Evolutionary conservation across 164 flowering plant genomes (phyloP).

Genomic region (Nelumbo lutea): DNA sequence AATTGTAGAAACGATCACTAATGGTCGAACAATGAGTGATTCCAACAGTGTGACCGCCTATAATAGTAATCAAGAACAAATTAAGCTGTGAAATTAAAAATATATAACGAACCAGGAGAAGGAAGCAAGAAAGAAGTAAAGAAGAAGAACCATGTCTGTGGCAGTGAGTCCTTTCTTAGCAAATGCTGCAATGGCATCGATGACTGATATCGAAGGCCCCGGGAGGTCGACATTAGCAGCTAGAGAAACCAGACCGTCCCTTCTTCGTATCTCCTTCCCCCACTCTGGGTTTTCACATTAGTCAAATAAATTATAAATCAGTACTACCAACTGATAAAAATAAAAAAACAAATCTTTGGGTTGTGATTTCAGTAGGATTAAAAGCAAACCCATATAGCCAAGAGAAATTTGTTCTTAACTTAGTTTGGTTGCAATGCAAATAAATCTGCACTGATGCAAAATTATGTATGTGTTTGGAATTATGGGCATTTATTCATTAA

Average conservation of each 20-base stretch:
- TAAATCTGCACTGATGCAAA: too few relatives aligned
- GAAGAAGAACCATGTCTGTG: conserved; percentile 38
- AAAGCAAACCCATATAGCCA: too few relatives aligned
- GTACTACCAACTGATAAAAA: not conserved
- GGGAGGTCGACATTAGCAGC: conserved; percentile 37
- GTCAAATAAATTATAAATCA: not conserved
- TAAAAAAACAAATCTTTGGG: too few relatives aligned
- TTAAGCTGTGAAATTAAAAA: too few relatives aligned
- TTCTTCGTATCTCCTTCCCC: conserved; percentile 35
- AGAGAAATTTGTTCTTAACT: too few relatives aligned
- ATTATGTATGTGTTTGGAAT: too few relatives aligned
- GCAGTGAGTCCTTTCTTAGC: conserved; percentile 20
- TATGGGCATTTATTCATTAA: too few relatives aligned
- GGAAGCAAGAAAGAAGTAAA: conserved; percentile 6
- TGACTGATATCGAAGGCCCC: conserved; percentile 21
- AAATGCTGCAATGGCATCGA: conserved; percentile 26
- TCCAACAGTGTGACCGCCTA: conserved; percentile 63
- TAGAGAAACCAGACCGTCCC: conserved; percentile 30
- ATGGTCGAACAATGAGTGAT: conserved; percentile 38
- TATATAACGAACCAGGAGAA: too few relatives aligned
- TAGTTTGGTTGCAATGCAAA: too few relatives aligned
- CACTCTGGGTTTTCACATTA: conserved; percentile 14
- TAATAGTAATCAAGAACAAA: not conserved
- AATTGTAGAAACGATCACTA: conserved; percentile 44
- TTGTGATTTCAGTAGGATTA: too few relatives aligned